Conservation (phyloP, 1,284 basidiomycete genomes). For the Stereum hirsutum region DNA sequence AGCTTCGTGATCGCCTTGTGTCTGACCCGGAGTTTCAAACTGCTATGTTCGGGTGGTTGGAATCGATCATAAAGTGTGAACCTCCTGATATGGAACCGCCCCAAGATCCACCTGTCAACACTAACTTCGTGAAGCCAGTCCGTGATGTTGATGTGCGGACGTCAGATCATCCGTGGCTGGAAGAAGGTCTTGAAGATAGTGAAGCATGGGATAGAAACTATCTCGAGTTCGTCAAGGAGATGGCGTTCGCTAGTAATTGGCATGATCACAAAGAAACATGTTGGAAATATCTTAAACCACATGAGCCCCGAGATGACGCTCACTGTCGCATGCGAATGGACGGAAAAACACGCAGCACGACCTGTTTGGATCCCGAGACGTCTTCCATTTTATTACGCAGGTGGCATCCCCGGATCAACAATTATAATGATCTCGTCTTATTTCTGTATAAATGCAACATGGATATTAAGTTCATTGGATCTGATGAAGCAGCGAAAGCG, state of each 20-base stretch:
- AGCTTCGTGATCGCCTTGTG: no score
- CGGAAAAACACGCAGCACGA: not conserved
- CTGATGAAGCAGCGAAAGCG: not conserved
- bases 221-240: no score
- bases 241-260: constrained; percentile 6
- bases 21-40: no score
- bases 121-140: no score
- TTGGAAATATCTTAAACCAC: constrained; percentile 8
- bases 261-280: constrained; percentile 6
- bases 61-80: no score
- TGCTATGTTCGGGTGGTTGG: no score
- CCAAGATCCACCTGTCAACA: no score
- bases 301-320: constrained; percentile 1
- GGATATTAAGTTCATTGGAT: constrained; percentile 2
- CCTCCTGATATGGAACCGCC: no score
- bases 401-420: constrained; percentile 2
- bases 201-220: no score
- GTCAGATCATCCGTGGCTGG: no score
- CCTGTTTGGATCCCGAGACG: not conserved
- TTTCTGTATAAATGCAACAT: constrained; percentile 2
- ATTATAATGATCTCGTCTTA: not conserved
- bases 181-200: no score
- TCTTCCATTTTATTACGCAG: not conserved
- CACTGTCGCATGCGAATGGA: constrained; percentile 7
- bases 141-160: no score